phyloP scores from a whole-genome alignment of 371 early-diverging fungal genomes.

The Phascolomyces articulosus region DNA sequence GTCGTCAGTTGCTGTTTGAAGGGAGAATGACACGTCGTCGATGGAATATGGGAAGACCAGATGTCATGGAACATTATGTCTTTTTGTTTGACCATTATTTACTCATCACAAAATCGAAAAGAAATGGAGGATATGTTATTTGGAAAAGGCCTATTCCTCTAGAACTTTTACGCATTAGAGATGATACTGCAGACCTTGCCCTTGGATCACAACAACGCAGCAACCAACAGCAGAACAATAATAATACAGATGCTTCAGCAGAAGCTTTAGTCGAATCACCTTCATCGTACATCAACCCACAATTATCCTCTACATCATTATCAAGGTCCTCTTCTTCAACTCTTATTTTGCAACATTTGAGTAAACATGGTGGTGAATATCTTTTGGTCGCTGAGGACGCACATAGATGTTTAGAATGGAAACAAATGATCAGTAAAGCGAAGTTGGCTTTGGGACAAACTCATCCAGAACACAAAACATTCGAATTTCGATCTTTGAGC shows the following conservation, averaged over 20 bases:
- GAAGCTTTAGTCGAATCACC: constrained; percentile 8
- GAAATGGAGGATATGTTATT: constrained; percentile 55
- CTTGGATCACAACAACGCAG: background rate
- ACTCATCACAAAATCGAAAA: constrained; percentile 67
- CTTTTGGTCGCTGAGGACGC: constrained; percentile 75
- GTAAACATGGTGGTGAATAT: constrained; percentile 71
- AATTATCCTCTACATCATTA: background rate
- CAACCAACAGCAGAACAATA: background rate
- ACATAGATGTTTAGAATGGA: constrained; percentile 82
- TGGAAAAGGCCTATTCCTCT: constrained; percentile 70
- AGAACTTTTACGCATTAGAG: constrained; percentile 55
- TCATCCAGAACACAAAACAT: constrained; percentile 52
- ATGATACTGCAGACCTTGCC: constrained; percentile 49
- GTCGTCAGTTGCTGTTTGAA: constrained; percentile 79
- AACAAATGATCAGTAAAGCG: constrained; percentile 79
- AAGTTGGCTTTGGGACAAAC: constrained; percentile 48
- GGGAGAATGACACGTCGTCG: constrained; percentile 76
- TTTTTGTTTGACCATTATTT: constrained; percentile 90
- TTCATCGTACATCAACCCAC: background rate
- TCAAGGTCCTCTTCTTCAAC: constrained; percentile 1
- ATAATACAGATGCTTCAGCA: background rate
- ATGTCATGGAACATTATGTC: constrained; percentile 68
- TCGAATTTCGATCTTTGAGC: constrained; percentile 61
- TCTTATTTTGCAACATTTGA: constrained; percentile 63
- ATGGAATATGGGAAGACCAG: constrained; percentile 67